Conservation (phyloP, 768 basidiomycete genomes). For the Phanerochaete sordida region DNA sequence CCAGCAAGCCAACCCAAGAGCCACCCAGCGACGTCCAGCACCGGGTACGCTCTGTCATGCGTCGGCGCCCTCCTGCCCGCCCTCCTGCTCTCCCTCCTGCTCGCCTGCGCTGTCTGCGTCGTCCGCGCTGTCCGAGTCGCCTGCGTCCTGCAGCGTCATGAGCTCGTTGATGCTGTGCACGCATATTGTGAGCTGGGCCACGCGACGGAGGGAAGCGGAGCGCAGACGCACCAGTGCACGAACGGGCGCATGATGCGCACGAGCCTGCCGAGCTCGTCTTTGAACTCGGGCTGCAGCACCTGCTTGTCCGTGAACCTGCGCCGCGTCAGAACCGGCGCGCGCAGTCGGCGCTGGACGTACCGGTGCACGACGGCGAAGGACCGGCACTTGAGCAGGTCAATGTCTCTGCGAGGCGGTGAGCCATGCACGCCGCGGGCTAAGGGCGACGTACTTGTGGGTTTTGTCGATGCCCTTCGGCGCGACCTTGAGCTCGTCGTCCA, state of each 20-base stretch:
- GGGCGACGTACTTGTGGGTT: slow-evolving; percentile 56
- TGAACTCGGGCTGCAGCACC: slow-evolving; percentile 65
- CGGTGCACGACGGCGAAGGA: slow-evolving; percentile 64
- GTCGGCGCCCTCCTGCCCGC: slow-evolving; percentile 2
- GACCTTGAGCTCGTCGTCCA: slow-evolving; percentile 83
- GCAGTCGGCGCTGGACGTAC: slow-evolving; percentile 34
- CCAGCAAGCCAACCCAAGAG: not conserved
- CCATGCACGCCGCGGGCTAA: not conserved
- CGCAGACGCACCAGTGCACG: slow-evolving; percentile 62
- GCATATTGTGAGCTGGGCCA: not conserved
- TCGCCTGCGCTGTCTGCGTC: slow-evolving; percentile 14
- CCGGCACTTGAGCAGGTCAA: slow-evolving; percentile 86
- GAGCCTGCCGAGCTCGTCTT: slow-evolving; percentile 53
- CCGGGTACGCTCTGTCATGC: not conserved
- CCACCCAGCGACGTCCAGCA: not conserved
- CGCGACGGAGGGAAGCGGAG: too few relatives aligned
- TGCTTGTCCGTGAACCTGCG: slow-evolving; percentile 73
- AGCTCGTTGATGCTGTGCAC: slow-evolving; percentile 65
- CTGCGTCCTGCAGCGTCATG: slow-evolving; percentile 51
- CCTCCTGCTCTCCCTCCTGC: slow-evolving; percentile 10
- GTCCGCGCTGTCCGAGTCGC: slow-evolving; percentile 23
- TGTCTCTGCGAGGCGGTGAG: slow-evolving; percentile 52
- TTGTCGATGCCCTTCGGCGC: slow-evolving; percentile 91
- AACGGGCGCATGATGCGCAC: slow-evolving; percentile 64
- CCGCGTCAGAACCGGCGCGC: not conserved